Conservation (phyloP, 2,329 filamentous ascomycete species). For the Chaetomiaceae sp. region DNA sequence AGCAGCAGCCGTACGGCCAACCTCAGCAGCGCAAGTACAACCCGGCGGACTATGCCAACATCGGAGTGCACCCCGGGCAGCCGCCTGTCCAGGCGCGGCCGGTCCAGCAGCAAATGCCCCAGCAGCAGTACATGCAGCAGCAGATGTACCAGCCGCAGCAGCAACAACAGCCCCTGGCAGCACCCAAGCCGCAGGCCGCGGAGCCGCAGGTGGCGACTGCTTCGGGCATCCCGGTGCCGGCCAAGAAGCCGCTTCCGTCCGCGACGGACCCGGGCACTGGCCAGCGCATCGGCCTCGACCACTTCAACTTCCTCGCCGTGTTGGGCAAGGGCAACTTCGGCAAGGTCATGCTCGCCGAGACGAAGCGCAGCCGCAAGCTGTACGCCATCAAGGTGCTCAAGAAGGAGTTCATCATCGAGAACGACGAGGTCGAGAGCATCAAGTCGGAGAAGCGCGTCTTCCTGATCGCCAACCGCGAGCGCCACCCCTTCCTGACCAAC, state of each 20-base stretch:
- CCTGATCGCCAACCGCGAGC: slow-evolving; percentile 92
- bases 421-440: slow-evolving; percentile 97
- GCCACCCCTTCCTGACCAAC: slow-evolving; percentile 91
- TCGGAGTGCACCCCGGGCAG: slow-evolving; percentile 46
- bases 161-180: slow-evolving; percentile 30
- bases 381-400: slow-evolving; percentile 99
- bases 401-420: slow-evolving; percentile 99
- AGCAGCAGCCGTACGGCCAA: slow-evolving; percentile 36
- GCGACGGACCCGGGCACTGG: slow-evolving; percentile 70
- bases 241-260: slow-evolving; percentile 61
- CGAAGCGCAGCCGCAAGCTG: slow-evolving; percentile 83
- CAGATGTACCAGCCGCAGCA: slow-evolving; percentile 33
- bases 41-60: slow-evolving; percentile 68
- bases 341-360: slow-evolving; percentile 99
- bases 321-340: slow-evolving; percentile 99
- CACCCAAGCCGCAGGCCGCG: slow-evolving; percentile 38
- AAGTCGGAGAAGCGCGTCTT: slow-evolving; percentile 97
- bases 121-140: slow-evolving; percentile 36
- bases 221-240: slow-evolving; percentile 35
- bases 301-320: slow-evolving; percentile 98
- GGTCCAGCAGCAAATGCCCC: slow-evolving; percentile 36
- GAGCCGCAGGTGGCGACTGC: slow-evolving; percentile 34
- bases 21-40: slow-evolving; percentile 66
- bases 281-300: slow-evolving; percentile 86
- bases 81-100: slow-evolving; percentile 37